These are phyloP conservation scores for Agrocybe pediades DNA, from an alignment of 768 basidiomycete species.

Conservation along the genomic window DNA sequence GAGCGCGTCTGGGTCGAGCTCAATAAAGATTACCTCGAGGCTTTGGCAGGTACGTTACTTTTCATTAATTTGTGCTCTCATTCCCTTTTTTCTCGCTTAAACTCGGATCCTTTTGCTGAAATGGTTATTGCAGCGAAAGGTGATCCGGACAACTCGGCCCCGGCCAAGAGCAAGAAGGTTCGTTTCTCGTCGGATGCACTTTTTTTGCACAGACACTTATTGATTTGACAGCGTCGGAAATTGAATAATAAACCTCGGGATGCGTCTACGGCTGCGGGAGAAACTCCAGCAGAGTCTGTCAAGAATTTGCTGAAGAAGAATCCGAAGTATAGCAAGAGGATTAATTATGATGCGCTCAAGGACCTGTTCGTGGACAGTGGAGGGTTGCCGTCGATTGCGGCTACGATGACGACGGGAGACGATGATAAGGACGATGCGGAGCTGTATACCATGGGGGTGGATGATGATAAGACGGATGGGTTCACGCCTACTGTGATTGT, in stretches of 20 bases:
- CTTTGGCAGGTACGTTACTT: slow-evolving; percentile 69
- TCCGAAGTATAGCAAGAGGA: slow-evolving; percentile 85
- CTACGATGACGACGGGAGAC: slow-evolving; percentile 29
- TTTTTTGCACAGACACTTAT: slow-evolving; percentile 23
- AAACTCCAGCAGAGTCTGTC: slow-evolving; percentile 76
- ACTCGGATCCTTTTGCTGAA: slow-evolving; percentile 41
- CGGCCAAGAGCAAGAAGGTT: slow-evolving; percentile 77
- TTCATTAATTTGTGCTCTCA: slow-evolving; percentile 1
- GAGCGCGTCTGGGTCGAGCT: slow-evolving; percentile 94
- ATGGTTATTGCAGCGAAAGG: slow-evolving; percentile 63
- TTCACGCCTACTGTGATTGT: slow-evolving; percentile 39
- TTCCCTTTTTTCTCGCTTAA: not conserved
- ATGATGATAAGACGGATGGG: slow-evolving; percentile 31
- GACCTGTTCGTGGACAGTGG: slow-evolving; percentile 65
- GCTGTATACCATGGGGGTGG: slow-evolving; percentile 43
- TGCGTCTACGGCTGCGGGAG: slow-evolving; percentile 66
- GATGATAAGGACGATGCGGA: slow-evolving; percentile 50
- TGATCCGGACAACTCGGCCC: slow-evolving; percentile 47
- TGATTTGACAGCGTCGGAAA: slow-evolving; percentile 63
- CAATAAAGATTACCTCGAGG: slow-evolving; percentile 88
- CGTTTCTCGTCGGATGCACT: slow-evolving; percentile 46
- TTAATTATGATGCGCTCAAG: slow-evolving; percentile 91
- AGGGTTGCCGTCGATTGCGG: slow-evolving; percentile 27
- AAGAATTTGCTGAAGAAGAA: slow-evolving; percentile 82
- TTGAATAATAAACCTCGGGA: slow-evolving; percentile 66